Percentiles rank a stretch among this genome's conserved stretches.
phyloP scores from a whole-genome alignment of 495 filamentous ascomycete species.

The Aspergillus hancockii region DNA sequence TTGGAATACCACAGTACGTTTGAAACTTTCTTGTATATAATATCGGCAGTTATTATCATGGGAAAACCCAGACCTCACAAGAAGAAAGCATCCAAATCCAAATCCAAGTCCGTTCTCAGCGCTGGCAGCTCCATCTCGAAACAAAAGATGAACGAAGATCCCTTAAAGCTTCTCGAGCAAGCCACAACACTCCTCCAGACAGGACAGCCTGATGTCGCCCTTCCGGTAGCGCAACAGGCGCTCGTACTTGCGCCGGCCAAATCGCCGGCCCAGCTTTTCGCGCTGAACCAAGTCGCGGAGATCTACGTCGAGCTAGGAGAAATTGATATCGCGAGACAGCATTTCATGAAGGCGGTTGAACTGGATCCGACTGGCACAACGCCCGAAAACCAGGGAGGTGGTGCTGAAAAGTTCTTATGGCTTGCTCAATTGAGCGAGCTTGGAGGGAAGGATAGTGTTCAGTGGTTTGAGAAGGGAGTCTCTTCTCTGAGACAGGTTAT shows the following conservation, averaged over 20 bases:
- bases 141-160: slow-evolving; percentile 50
- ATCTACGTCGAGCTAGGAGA: slow-evolving; percentile 85
- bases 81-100: slow-evolving; percentile 47
- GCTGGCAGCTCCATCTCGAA: slow-evolving; percentile 45
- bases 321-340: slow-evolving; percentile 63
- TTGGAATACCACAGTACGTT: slow-evolving; percentile 1
- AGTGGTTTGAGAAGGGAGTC: slow-evolving; percentile 85
- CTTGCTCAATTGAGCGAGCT: slow-evolving; percentile 88
- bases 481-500: slow-evolving; percentile 67
- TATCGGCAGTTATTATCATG: slow-evolving; percentile 33
- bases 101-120: slow-evolving; percentile 49
- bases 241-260: slow-evolving; percentile 48
- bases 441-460: slow-evolving; percentile 79
- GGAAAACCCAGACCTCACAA: slow-evolving; percentile 48
- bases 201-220: slow-evolving; percentile 67
- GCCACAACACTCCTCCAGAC: slow-evolving; percentile 70
- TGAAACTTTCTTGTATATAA: slow-evolving; percentile 2
- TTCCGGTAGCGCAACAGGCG: slow-evolving; percentile 63
- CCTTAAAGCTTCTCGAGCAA: slow-evolving; percentile 61
- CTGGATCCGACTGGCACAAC: slow-evolving; percentile 71
- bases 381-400: slow-evolving; percentile 66
- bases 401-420: slow-evolving; percentile 94
- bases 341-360: slow-evolving; percentile 68
- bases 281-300: slow-evolving; percentile 78
- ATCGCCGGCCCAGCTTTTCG: slow-evolving; percentile 53